Evolutionary conservation across 1,284 basidiomycete species (phyloP).

Genomic region (Gymnopus androsaceus): DNA sequence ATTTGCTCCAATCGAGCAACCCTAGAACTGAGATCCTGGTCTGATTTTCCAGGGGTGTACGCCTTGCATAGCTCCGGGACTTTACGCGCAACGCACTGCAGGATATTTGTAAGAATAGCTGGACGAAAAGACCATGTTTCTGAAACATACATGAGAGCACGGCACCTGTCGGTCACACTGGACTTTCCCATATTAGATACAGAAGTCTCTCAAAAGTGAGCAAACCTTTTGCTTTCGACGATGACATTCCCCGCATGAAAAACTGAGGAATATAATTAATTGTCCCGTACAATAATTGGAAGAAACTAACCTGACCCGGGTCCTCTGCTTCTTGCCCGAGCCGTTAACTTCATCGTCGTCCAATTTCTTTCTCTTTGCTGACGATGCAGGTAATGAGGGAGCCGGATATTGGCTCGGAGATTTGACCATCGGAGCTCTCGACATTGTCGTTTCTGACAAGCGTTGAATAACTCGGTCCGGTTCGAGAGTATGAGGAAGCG

Average conservation of each 20-base stretch:
- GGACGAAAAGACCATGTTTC: slow-evolving; percentile 7
- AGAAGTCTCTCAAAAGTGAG: slow-evolving; percentile 10
- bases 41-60: slow-evolving; percentile 81
- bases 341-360: slow-evolving; percentile 56
- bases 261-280: slow-evolving; percentile 49
- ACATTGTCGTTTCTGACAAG: neutral
- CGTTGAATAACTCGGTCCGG: too few species aligned
- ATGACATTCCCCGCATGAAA: slow-evolving; percentile 86
- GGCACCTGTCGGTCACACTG: slow-evolving; percentile 82
- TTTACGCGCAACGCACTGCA: slow-evolving; percentile 76
- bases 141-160: slow-evolving; percentile 69
- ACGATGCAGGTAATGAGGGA: slow-evolving; percentile 22
- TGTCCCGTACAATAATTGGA: neutral
- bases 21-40: slow-evolving; percentile 75
- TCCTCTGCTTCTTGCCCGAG: slow-evolving; percentile 67
- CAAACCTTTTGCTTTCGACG: slow-evolving; percentile 76
- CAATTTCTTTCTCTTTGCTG: slow-evolving; percentile 60
- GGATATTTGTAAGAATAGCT: slow-evolving; percentile 17
- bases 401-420: slow-evolving; percentile 20
- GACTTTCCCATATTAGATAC: slow-evolving; percentile 21
- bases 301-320: slow-evolving; percentile 61
- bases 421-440: slow-evolving; percentile 34
- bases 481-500: too few species aligned
- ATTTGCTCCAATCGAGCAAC: slow-evolving; percentile 76
- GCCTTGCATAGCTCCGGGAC: slow-evolving; percentile 83